phyloP scores from a whole-genome alignment of 805 yeast genomes.

The Candida endomychidarum region DNA sequence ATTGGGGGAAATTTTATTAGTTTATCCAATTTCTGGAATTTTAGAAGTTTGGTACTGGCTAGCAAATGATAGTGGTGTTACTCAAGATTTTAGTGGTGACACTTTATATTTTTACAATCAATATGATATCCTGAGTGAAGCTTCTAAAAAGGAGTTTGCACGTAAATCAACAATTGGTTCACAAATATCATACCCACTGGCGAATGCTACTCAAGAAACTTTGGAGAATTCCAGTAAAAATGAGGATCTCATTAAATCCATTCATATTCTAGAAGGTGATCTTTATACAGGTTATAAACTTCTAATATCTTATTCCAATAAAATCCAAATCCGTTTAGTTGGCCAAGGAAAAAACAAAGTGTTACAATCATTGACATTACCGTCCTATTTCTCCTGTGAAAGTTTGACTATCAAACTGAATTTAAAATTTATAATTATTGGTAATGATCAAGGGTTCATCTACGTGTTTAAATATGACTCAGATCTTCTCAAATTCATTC shows the following conservation, averaged over 20 bases:
- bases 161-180: conserved; percentile 1
- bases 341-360: not conserved
- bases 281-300: conserved; percentile 11
- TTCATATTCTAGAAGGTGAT: conserved; percentile 12
- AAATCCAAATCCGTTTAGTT: conserved; percentile 4
- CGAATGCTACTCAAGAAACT: not conserved
- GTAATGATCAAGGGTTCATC: conserved; percentile 24
- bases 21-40: conserved; percentile 18
- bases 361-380: conserved; percentile 11
- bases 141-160: not conserved
- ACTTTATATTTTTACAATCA: conserved; percentile 24
- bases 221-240: not conserved
- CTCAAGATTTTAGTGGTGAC: conserved; percentile 23
- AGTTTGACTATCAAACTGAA: conserved; percentile 21
- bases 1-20: conserved; percentile 32
- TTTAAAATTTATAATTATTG: conserved; percentile 20
- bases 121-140: conserved; percentile 4
- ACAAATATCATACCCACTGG: not conserved
- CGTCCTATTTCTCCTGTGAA: conserved; percentile 7
- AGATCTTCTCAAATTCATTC: conserved; percentile 3
- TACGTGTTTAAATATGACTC: conserved; percentile 16
- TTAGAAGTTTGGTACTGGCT: conserved; percentile 40
- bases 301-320: conserved; percentile 5
- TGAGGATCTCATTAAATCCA: conserved; percentile 8
- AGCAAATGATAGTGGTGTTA: conserved; percentile 11